Base-by-base conservation (phyloP, 371 early-diverging fungal genomes). In the Circinella umbellata region DNA sequence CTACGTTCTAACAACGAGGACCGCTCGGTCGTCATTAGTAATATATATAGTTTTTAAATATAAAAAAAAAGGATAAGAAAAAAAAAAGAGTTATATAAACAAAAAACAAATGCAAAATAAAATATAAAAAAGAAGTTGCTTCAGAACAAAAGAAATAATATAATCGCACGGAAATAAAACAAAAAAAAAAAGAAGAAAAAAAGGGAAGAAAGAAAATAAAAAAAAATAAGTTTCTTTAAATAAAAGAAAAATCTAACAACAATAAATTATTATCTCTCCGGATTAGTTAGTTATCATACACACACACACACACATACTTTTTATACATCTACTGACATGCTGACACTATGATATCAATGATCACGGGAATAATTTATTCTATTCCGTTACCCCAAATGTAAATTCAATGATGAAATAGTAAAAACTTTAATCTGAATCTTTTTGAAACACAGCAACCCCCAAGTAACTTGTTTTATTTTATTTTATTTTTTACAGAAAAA, bases 1-100 rank as follows among this genome's bases (percentile, higher is more conserved):
- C 80, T 61, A 35, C 78, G 69, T 34, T 77, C 76, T 39, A 80
- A 66, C 18, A 80, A 61, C 17, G 74, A 70, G 4, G 80, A 63
- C 18, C 69, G 66, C 55, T 80, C 80, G 8, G 74, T 73, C 59
- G 66, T 42, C 57, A 57, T 55, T 55, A 57, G 27, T 8, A 15
- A n/a, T n/a, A 51, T 62, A 20, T 20, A 37, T 62, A 27, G 51
- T 57, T 27, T 46, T 47, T 18, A 8, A 9, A 69, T 9, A 9
- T 9, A 11, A 46, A 47, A 51, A 63, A 42, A 64, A 51, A 51
- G 51, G 15, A n/a, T 8, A 20, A 38, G 51, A 38, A 59, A 18
- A 39, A 20, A 37, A 49, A 51, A 36, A 59, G 18, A 34, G 11
- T 6, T 42, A 9, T 42, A 34, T 39, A 62, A 8, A 62, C 38